Base-by-base conservation (phyloP, 2,329 filamentous ascomycete species). In the Decorospora gaudefroyi region DNA sequence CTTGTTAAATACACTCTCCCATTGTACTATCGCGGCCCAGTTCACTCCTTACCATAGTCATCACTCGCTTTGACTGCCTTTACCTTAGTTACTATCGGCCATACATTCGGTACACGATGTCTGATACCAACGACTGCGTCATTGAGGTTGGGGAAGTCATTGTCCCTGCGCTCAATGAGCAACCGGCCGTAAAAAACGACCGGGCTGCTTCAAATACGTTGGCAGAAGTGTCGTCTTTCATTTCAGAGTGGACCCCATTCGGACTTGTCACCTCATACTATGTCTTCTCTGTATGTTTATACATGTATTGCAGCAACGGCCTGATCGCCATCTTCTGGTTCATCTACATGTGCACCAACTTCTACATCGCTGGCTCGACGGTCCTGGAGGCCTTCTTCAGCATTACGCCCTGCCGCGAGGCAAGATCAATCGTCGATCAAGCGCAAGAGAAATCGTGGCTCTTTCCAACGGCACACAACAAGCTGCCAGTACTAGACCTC, bases 401-500 rank as follows among this genome's bases (percentile, higher is more conserved):
- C 40, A 62, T 74, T 13, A 67, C 59, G 2, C 65, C 70, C 3
- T 65, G 61, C 31, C 57, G 65, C 6, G 65, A 73, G 47, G 67
- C 72, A 15, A 60, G 67, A 26, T 68, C 68, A 33, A 61, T 68
- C 12, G 61, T 72, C 26, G 54, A 53, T 1, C 66, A 73, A 38
- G 69, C 69, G 4, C 62, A 68, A 45, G 61, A 71, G 33, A 73
- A 68, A 27, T 61, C 62, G 4, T 74, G 72, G 72, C 49, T 59
- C 4, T 74, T 75, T 38, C 72, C 72, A 9, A 74, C 72, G 7
- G 57, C 69, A 8, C 67, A 74, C 41, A 56, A 65, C 32, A 56
- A 74, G 10, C 61, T 78, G 2, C 68, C 69, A 1, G 69, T 72
- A 17, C 63, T 78, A 12, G 75, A 78, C 47, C 61, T 78, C 27